Evolutionary conservation across 805 yeast genomes (phyloP).

Genomic region (Nakazawaea populi): DNA sequence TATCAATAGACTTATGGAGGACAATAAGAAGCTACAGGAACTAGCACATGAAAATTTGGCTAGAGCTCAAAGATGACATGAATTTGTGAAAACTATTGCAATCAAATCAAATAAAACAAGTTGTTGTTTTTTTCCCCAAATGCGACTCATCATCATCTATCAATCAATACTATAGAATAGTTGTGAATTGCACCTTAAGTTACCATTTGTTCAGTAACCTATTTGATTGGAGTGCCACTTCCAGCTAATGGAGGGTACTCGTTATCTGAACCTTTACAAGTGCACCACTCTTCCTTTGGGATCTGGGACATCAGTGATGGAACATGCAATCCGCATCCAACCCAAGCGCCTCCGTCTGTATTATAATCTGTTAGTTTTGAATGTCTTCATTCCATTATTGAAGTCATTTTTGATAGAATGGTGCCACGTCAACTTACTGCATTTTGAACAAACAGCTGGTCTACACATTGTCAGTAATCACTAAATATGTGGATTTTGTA

Average conservation of each 20-base stretch:
- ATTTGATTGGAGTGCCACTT: constrained; percentile 19
- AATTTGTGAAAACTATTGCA: too few species aligned
- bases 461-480: constrained; percentile 25
- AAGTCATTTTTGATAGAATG: neutral
- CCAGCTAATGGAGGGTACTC: constrained; percentile 33
- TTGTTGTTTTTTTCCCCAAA: too few species aligned
- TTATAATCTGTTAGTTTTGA: constrained; percentile 4
- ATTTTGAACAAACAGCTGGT: constrained; percentile 26
- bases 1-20: neutral
- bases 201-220: neutral
- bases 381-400: neutral
- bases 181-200: too few species aligned
- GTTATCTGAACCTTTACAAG: constrained; percentile 22
- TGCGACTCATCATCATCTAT: too few species aligned
- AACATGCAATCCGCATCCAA: constrained; percentile 40
- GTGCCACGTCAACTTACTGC: constrained; percentile 17
- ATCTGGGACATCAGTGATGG: constrained; percentile 32
- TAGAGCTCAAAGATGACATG: neutral
- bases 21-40: constrained; percentile 2
- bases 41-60: constrained; percentile 1
- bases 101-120: too few species aligned
- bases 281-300: constrained; percentile 32
- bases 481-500: neutral
- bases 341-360: constrained; percentile 28
- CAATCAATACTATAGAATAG: too few species aligned